Evolutionary conservation across 805 yeast species (phyloP), one percentile per base, ranked within the genome.

Genomic region (Jamesozyma rosinii): DNA sequence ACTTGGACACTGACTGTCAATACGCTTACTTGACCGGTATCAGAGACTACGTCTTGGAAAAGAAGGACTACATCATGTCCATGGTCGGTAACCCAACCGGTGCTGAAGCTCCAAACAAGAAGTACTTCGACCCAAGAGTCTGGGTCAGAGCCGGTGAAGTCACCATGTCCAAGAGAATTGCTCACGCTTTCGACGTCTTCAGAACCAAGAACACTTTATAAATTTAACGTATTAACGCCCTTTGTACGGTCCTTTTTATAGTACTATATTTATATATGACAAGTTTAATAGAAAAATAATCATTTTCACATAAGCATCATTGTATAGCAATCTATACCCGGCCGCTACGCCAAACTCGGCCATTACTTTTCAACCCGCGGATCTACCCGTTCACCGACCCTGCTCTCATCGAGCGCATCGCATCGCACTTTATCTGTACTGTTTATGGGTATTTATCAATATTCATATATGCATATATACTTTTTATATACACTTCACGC

Each of bases 101-200:
- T 71, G 90, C 75, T 45, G 97, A 92, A 74, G 85, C 87, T 79
- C 98, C 98, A 75, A 92, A 92, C 90, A 92, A 92, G 89, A 92
- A 92, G 77, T 88, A 74, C 87, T 92, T 87, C 68, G 98, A 92
- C 76, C 98, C 98, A 75, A 90, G 98, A 82, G 97, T 89, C 72
- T 92, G 98, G 98, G 97, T 92, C 57, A 89, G 97, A 80, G 97
- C 90, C 76, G 97, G 98, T 79, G 98, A 92, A 79, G 88, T 88
- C 88, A 88, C 97, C 66, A 90, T 92, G 97, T 57, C 80, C 55
- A 72, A 69, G 57, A 86, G 97, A 81, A 76, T 92, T 63, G 57
- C 83, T 49, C 82, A 79, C 68, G 94, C 95, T 62, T 76, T 92
- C 67, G 74, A 70, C 41, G 74, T 85, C 66, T 92, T 92, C 95